Evolutionary conservation across 768 basidiomycete species (phyloP), one percentile per base, ranked within the genome.

Genomic region (Punctularia strigosozonata): DNA sequence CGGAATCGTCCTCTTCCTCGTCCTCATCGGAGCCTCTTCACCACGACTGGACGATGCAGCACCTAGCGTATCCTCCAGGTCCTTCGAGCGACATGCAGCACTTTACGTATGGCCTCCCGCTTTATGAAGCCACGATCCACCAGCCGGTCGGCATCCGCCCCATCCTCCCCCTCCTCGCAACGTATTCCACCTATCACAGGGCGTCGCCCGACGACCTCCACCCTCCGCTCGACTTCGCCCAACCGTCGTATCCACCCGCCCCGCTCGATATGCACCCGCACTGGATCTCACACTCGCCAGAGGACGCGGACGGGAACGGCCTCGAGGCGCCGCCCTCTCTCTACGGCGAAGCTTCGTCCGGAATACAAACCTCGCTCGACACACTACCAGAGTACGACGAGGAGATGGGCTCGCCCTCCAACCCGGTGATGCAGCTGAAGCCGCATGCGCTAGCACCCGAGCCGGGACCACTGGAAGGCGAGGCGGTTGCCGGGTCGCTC

Each of bases 401-500:
- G 26, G 26, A 15, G 8, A 8, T 28, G 10, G 8, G 26, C 26
- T 15, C 26, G 15, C 26, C 26, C 10, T 8, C 26, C 26, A 28
- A 15, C 26, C 15, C 26, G n/a, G n/a, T n/a, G n/a, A n/a, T n/a
- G n/a, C 26, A 8, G 26, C 15, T 28, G 10, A 15, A 8, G 10
- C 26, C 26, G 26, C 26, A 28, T 8, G 15, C 26, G 26, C 26
- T 8, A 15, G 26, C 26, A 15, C 15, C 8, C 26, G 26, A 28
- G 10, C 26, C 26, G 26, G 45, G 43, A 38, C 13, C 33, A 10
- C 33, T 8, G 8, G 33, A 34, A 19, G 51, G 47, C 19, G 42
- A 41, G 28, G 58, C 64, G 4, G 63, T 80, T 19, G 68, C 73
- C 0, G 79, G 79, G 26, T 75, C 75, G 0, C 62, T 82, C 25